Evolutionary conservation across 2,329 filamentous ascomycete genomes (phyloP).

Genomic region (Fusarium xylarioides): DNA sequence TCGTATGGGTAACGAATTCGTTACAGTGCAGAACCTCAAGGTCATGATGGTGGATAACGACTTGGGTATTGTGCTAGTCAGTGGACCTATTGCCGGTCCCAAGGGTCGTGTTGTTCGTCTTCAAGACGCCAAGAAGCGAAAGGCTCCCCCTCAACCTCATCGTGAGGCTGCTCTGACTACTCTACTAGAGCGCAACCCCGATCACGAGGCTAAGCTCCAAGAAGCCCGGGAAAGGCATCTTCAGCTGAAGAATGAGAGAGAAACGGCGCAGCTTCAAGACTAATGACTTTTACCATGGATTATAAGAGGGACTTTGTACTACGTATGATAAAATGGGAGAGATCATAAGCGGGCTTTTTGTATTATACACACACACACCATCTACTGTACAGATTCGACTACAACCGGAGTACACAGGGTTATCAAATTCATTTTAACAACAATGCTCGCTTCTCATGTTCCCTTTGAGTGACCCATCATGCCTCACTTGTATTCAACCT

Average conservation of each 20-base stretch:
- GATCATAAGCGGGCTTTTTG: conserved; percentile 48
- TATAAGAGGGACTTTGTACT: conserved; percentile 43
- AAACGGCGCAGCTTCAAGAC: conserved; percentile 38
- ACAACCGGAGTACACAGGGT: conserved; percentile 40
- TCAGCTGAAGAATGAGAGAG: conserved; percentile 62
- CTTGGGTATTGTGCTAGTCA: conserved; percentile 87
- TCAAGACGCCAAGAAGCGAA: conserved; percentile 91
- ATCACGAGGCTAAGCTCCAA: conserved; percentile 57
- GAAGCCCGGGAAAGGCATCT: conserved; percentile 61
- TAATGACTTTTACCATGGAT: conserved; percentile 29
- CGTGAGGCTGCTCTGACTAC: conserved; percentile 56
- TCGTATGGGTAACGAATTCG: conserved; percentile 88
- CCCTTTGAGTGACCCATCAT: neutral
- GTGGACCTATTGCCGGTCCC: conserved; percentile 86
- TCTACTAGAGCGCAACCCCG: conserved; percentile 58
- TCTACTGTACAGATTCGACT: conserved; percentile 46
- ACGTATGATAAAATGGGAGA: conserved; percentile 37
- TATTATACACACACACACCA: conserved; percentile 50
- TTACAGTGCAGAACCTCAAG: conserved; percentile 91
- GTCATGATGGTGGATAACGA: conserved; percentile 88
- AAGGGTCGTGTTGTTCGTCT: conserved; percentile 86
- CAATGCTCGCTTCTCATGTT: neutral
- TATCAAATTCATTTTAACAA: conserved; percentile 30
- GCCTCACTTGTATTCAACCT: conserved; percentile 46
- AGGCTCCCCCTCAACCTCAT: conserved; percentile 60